Conservation (phyloP, 1,139 yeast genomes). For the Pneumocystis oryctolagi region DNA sequence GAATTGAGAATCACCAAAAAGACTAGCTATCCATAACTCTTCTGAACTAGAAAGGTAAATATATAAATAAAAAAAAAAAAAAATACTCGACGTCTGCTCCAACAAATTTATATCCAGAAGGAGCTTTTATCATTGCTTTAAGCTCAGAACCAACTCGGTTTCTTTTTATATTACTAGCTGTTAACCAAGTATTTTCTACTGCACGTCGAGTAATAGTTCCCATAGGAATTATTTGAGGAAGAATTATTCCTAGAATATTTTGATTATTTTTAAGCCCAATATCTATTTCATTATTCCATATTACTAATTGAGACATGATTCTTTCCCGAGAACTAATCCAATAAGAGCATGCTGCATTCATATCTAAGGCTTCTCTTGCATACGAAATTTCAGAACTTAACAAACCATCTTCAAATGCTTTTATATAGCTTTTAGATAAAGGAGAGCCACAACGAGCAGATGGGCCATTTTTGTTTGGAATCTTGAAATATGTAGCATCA, state of each 20-base stretch:
- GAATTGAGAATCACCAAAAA: slow-evolving; percentile 83
- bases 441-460: slow-evolving; percentile 59
- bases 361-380: slow-evolving; percentile 62
- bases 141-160: slow-evolving; percentile 84
- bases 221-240: slow-evolving; percentile 79
- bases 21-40: slow-evolving; percentile 93
- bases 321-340: slow-evolving; percentile 89
- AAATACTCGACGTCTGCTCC: slow-evolving; percentile 84
- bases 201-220: slow-evolving; percentile 95
- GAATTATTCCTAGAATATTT: slow-evolving; percentile 47
- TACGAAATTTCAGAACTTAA: slow-evolving; percentile 56
- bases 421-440: slow-evolving; percentile 58
- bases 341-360: slow-evolving; percentile 71
- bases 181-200: slow-evolving; percentile 93
- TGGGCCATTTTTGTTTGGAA: slow-evolving; percentile 90
- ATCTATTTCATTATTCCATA: slow-evolving; percentile 29
- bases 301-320: slow-evolving; percentile 72
- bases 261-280: slow-evolving; percentile 21
- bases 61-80: background rate
- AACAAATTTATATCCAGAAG: slow-evolving; percentile 76
- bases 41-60: slow-evolving; percentile 37
- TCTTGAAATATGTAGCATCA: slow-evolving; percentile 34
- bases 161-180: slow-evolving; percentile 85
- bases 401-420: slow-evolving; percentile 58
- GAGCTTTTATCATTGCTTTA: slow-evolving; percentile 75